Evolutionary conservation across 1,284 basidiomycete species (phyloP), one percentile per base, ranked within the genome.

Genomic region (Ustilago trichophora): DNA sequence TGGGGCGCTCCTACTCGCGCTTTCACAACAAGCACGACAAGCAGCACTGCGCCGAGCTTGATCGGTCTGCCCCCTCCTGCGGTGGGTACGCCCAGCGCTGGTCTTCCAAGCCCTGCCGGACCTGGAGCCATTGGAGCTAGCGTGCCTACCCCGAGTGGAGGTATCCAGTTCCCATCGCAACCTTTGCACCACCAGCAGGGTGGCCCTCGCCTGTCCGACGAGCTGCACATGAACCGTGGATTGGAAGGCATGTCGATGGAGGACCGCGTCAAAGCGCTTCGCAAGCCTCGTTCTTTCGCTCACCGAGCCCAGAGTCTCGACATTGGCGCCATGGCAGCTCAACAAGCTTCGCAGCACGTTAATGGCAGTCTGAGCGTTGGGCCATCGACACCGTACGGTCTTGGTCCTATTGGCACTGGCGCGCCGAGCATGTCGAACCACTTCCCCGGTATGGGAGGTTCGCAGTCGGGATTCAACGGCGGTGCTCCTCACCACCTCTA

Each of bases 261-360:
- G 6, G 76, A 75, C 21, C 64, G 65, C 9, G 52, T 71, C 37
- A 60, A 62, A 22, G 60, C 69, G 33, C 58, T 76, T 9, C 68
- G 74, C 11, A 76, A 77, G 51, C 72, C 72, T 13, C 47, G 75
- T 13, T 76, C 75, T 29, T 74, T 74, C 46, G 69, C 70, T 10
- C 72, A 78, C 48, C 74, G 76, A 9, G 62, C 76, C 3, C 76
- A 78, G 48, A 75, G 72, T 37, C 60, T 78, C 7, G 76, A 78
- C 56, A 77, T 77, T 47, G 62, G 71, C 12, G 67, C 73, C 3
- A 53, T 73, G 45, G 65, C 72, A 9, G 65, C 72, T 12, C 67
- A 76, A 48, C 76, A 75, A 43, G 63, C 63, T 4, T 58, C 62
- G 33, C 62, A 67, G 56, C 55, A 59, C 18, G 37, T 49, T 10